Percentiles rank a stretch among this genome's conserved stretches.
phyloP scores from a whole-genome alignment of 1,139 yeast species.

The Suhomyces chickasaworum region DNA sequence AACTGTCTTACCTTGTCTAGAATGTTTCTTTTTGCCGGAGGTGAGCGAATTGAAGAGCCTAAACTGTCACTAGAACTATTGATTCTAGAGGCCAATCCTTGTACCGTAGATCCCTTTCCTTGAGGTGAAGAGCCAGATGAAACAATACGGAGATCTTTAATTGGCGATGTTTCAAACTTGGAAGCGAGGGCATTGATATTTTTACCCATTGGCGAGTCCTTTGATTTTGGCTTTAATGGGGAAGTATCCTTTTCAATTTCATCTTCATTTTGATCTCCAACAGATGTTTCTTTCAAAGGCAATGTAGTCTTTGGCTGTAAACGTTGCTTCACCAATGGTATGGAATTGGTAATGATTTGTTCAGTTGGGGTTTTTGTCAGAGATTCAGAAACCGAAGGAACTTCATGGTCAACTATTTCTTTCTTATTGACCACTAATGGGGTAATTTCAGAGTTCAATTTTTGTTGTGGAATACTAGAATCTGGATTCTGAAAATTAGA shows the following conservation, averaged over 20 bases:
- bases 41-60: conserved; percentile 14
- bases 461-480: not conserved
- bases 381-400: not conserved
- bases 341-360: not conserved
- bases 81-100: conserved; percentile 18
- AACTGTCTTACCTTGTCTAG: conserved; percentile 44
- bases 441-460: not conserved
- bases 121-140: conserved; percentile 17
- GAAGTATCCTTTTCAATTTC: conserved; percentile 4
- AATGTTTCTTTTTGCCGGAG: conserved; percentile 27
- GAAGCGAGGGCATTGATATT: conserved; percentile 23
- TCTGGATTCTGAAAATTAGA: not conserved
- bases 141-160: conserved; percentile 3
- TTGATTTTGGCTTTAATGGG: conserved; percentile 3
- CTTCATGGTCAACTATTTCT: not conserved
- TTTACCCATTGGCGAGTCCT: conserved; percentile 15
- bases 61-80: conserved; percentile 15
- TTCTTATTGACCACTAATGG: not conserved
- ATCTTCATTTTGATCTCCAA: not conserved
- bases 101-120: conserved; percentile 16
- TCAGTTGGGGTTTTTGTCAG: not conserved
- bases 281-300: too few species aligned
- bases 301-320: not conserved
- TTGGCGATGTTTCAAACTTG: conserved; percentile 18
- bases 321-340: conserved; percentile 1